Evolutionary conservation across 345 rosid species (phyloP).

Genomic region (Clarkia xantiana): DNA sequence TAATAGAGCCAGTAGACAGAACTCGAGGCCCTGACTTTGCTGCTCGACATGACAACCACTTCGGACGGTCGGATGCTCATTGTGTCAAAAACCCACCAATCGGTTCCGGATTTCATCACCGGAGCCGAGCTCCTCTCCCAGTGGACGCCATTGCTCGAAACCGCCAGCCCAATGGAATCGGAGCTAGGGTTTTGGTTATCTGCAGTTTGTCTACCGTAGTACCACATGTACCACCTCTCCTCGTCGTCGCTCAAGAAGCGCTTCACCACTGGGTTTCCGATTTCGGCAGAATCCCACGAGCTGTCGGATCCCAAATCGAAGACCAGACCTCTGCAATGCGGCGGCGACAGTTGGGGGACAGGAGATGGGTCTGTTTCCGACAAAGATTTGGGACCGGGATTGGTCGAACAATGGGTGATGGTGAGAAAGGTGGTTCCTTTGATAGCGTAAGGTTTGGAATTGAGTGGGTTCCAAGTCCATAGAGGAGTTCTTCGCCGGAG

Average conservation of each 20-base stretch:
- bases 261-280: constrained; percentile 80
- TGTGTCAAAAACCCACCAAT: constrained; percentile 47
- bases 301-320: constrained; percentile 34
- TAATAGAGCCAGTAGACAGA: constrained; percentile 38
- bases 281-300: constrained; percentile 60
- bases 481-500: too few relatives aligned
- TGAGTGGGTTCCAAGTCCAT: constrained; percentile 4
- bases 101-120: constrained; percentile 21
- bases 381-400: constrained; percentile 10
- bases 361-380: not conserved
- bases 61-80: constrained; percentile 33
- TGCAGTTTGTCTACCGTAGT: constrained; percentile 39
- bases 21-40: constrained; percentile 13
- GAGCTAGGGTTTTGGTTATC: constrained; percentile 12
- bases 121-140: constrained; percentile 55
- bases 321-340: constrained; percentile 36
- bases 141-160: constrained; percentile 67
- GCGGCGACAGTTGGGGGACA: constrained; percentile 5
- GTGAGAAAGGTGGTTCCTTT: constrained; percentile 6
- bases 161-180: constrained; percentile 52
- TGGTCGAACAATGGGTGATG: constrained; percentile 37
- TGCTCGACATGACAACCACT: constrained; percentile 31
- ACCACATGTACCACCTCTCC: constrained; percentile 94
- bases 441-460: constrained; percentile 11
- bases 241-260: constrained; percentile 64